Conservation (phyloP, 345 rosid genomes). For the Syzygium oleosum region DNA sequence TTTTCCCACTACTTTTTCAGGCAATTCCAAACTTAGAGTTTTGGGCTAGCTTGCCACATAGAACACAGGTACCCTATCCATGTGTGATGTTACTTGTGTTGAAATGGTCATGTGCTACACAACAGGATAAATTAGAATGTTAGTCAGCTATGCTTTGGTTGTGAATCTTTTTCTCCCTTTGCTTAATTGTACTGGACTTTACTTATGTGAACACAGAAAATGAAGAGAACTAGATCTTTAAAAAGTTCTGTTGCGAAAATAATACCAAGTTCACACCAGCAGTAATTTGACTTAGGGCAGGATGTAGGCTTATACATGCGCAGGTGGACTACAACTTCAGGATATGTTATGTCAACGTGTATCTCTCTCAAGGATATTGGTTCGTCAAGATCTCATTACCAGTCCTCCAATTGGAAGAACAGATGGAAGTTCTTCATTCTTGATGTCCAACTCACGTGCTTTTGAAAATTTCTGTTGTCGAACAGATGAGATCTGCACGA, state of each 20-base stretch:
- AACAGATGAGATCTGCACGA: background rate
- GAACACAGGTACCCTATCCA: conserved; percentile 44
- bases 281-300: background rate
- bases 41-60: conserved; percentile 74
- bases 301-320: background rate
- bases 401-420: background rate
- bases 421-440: background rate
- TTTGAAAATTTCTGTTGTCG: background rate
- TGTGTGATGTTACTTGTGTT: background rate
- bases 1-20: conserved; percentile 25
- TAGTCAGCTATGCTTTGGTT: background rate
- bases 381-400: background rate
- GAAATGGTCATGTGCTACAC: background rate
- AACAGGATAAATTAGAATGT: background rate
- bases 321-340: background rate
- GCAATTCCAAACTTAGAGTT: conserved; percentile 72
- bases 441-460: background rate
- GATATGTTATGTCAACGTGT: background rate
- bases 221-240: background rate
- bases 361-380: background rate
- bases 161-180: background rate
- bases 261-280: background rate
- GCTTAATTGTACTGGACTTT: background rate
- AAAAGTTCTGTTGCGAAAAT: background rate
- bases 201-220: background rate